Conservation (phyloP, 1,284 basidiomycete genomes). For the Coniferiporia weirii region DNA sequence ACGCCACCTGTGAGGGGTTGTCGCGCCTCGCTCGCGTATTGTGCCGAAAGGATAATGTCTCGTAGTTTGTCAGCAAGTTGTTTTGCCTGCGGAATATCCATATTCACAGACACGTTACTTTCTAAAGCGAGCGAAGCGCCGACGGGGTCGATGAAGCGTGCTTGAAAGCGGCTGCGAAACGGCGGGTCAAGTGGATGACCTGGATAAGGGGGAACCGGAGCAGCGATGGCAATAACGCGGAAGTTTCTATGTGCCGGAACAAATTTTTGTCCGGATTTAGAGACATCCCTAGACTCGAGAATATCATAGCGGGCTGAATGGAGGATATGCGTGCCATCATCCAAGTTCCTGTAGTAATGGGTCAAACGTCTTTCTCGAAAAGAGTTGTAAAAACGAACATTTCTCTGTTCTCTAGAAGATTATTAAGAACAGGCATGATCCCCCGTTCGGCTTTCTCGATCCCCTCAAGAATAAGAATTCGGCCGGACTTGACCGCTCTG, state of each 20-base stretch:
- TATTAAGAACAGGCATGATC: conserved; percentile 52
- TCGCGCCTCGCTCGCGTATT: conserved; percentile 53
- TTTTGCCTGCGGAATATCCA: neutral
- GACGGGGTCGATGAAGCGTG: conserved; percentile 58
- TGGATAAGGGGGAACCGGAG: conserved; percentile 60
- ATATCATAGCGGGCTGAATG: conserved; percentile 54
- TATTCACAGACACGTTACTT: neutral
- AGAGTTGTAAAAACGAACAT: conserved; percentile 37
- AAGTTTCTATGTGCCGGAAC: conserved; percentile 60
- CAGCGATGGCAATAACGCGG: conserved; percentile 58
- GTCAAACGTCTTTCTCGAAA: neutral
- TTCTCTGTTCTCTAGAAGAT: conserved; percentile 62
- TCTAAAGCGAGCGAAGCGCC: conserved; percentile 46
- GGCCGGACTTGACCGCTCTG: conserved; percentile 57
- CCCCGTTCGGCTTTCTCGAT: conserved; percentile 67
- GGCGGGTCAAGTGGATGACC: conserved; percentile 65
- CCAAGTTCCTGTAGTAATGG: conserved; percentile 44
- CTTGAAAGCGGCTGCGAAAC: conserved; percentile 64
- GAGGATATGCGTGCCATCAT: conserved; percentile 69
- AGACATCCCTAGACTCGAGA: conserved; percentile 29
- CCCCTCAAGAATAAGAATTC: conserved; percentile 61
- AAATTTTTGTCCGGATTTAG: conserved; percentile 31
- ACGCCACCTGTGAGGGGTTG: conserved; percentile 46
- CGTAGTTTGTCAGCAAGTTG: conserved; percentile 37
- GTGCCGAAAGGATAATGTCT: conserved; percentile 53